Base-by-base conservation (phyloP, 331 rosid species). In the Erythrophleum ivorense region DNA sequence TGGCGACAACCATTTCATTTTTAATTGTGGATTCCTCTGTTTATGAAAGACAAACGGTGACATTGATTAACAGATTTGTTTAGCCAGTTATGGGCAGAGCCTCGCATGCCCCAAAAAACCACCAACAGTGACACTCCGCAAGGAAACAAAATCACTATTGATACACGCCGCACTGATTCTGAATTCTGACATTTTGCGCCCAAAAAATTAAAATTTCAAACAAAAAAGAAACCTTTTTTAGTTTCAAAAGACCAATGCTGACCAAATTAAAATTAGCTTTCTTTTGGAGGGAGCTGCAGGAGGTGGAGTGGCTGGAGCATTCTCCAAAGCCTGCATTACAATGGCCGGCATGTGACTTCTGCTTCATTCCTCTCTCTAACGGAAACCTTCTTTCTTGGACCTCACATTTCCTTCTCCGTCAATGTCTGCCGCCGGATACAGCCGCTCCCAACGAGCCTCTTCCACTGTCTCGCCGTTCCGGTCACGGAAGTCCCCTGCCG, bases 201-300 rank as follows among this genome's bases (percentile, higher is more conserved):
- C 5, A 45, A 31, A 76, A 80, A 74, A 68, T 57, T 43, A 43
- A 41, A 73, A 79, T 36, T 50, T 45, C 7, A 6, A 45, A 43
- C 21, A 24, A 40, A 75, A 36, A 52, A 45, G 16, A 38, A 18
- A 31, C 14, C 1, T 9, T 53, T 68, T 45, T 7, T 2, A n/a
- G 55, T 45, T 68, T 57, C 75, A 77, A 81, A 81, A 73, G 66
- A 57, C 73, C 78, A 41, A 71, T 12, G 12, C 50, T 13, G 29
- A 52, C 36, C 45, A 65, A 77, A 77, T 46, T 9, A 84, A 74
- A 79, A 73, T 46, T 40, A 75, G 36, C 19, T 7, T 73, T 78
- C 73, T 89, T 89, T 88, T 91, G 93, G 92, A 89, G 93, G 92
- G 93, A 91, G 90, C 48, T 45, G 65, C 62, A 14, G 69, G 19